Percentiles rank a stretch among this genome's conserved stretches.
phyloP scores from a whole-genome alignment of 2,329 filamentous ascomycete genomes.

The Colletotrichum phormii region DNA sequence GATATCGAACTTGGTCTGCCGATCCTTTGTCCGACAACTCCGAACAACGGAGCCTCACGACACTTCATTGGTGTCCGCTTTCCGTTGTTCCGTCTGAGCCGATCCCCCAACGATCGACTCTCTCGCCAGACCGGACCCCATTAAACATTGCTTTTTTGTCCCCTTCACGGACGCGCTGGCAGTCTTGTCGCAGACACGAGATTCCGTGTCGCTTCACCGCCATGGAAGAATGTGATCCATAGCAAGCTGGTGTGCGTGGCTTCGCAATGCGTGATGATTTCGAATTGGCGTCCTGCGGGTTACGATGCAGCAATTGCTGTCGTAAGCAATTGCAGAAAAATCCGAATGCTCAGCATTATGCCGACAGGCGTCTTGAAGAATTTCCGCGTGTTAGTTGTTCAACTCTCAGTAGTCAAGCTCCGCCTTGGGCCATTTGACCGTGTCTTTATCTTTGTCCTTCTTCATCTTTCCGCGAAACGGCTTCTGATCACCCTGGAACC shows the following conservation, averaged over 20 bases:
- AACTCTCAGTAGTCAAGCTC: constrained; percentile 26
- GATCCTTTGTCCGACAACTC: constrained; percentile 30
- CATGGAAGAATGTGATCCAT: constrained; percentile 2
- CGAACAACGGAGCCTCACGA: constrained; percentile 33
- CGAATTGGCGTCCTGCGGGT: background rate
- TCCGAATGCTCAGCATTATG: background rate
- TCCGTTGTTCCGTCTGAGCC: constrained; percentile 27
- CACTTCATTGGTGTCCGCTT: constrained; percentile 13
- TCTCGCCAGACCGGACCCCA: background rate
- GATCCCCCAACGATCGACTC: constrained; percentile 25
- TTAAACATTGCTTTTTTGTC: background rate
- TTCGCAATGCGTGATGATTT: constrained; percentile 19
- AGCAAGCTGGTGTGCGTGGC: background rate
- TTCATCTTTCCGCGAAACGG: constrained; percentile 45
- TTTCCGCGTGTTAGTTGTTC: background rate
- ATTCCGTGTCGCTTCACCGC: constrained; percentile 8
- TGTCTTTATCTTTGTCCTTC: constrained; percentile 43
- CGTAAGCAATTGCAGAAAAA: background rate
- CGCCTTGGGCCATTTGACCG: constrained; percentile 27
- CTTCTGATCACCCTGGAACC: constrained; percentile 47
- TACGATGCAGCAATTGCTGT: background rate
- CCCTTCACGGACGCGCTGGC: constrained; percentile 9
- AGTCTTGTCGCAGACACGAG: background rate
- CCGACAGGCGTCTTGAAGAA: background rate
- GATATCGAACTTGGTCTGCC: constrained; percentile 22